These are phyloP conservation scores for Leishmania gerbilli DNA, from an alignment of 208 protist genomes.

Conservation along the genomic window DNA sequence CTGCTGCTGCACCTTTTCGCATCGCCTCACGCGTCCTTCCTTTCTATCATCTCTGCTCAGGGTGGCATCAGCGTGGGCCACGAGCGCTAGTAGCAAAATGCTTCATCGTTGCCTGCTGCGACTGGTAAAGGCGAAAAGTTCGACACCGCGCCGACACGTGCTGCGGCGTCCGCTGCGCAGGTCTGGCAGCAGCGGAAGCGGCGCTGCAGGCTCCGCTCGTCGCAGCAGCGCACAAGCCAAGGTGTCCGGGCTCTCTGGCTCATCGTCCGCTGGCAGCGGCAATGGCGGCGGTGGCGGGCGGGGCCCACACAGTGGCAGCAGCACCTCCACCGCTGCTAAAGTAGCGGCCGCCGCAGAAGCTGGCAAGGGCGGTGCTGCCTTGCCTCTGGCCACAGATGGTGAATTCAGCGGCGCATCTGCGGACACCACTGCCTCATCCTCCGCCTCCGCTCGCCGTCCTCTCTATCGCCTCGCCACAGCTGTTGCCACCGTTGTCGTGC, in stretches of 20 bases:
- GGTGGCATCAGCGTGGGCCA: background rate
- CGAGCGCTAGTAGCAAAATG: background rate
- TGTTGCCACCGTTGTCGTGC: constrained; percentile 82
- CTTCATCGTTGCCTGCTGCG: constrained; percentile 16
- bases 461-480: constrained; percentile 78
- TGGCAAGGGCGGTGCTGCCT: background rate
- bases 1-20: background rate
- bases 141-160: constrained; percentile 20
- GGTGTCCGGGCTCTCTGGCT: background rate
- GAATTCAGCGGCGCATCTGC: background rate
- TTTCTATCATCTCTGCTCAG: background rate
- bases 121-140: constrained; percentile 18
- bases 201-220: background rate
- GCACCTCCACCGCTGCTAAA: background rate
- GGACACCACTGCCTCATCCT: background rate
- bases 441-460: constrained; percentile 26
- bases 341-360: background rate
- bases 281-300: background rate
- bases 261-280: background rate
- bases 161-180: constrained; percentile 25
- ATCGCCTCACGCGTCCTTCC: background rate
- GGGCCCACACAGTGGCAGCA: background rate
- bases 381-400: background rate
- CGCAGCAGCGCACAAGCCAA: background rate
- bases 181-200: constrained; percentile 13